These are phyloP conservation scores for Thermoascus crustaceus DNA, from an alignment of 2,329 filamentous ascomycete species.

Conservation along the genomic window DNA sequence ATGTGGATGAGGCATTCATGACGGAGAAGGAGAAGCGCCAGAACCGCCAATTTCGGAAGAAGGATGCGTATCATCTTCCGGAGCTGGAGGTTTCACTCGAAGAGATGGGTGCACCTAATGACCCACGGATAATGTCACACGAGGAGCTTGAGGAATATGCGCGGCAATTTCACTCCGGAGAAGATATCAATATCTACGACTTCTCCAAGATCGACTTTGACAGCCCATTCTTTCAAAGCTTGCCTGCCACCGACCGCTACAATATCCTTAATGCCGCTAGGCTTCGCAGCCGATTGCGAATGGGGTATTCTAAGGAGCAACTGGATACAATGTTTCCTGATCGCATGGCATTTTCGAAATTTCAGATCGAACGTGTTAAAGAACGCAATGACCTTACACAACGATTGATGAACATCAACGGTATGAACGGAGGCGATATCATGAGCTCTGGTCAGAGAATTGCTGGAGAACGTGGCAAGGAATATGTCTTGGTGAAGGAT, in stretches of 20 bases:
- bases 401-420: constrained; percentile 85
- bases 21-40: constrained; percentile 64
- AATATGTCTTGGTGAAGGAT: constrained; percentile 95
- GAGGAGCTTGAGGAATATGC: constrained; percentile 94
- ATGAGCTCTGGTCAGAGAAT: constrained; percentile 53
- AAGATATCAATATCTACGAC: constrained; percentile 83
- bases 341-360: constrained; percentile 91
- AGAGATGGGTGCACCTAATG: constrained; percentile 80
- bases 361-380: constrained; percentile 88
- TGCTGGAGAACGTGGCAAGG: constrained; percentile 71
- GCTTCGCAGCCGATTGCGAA: constrained; percentile 75
- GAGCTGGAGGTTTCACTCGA: constrained; percentile 71
- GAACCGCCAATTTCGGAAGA: constrained; percentile 74
- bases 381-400: constrained; percentile 94
- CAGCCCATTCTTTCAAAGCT: constrained; percentile 84
- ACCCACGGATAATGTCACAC: constrained; percentile 91
- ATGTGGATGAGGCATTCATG: constrained; percentile 85
- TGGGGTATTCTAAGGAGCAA: constrained; percentile 96
- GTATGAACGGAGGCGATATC: constrained; percentile 70
- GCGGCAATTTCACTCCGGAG: constrained; percentile 79
- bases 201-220: constrained; percentile 99
- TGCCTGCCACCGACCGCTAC: constrained; percentile 85
- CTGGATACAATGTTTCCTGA: constrained; percentile 95
- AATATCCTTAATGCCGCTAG: constrained; percentile 95
- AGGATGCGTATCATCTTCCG: constrained; percentile 91